Base-by-base conservation (phyloP, 495 filamentous ascomycete genomes). In the Penicillium bialowiezense region DNA sequence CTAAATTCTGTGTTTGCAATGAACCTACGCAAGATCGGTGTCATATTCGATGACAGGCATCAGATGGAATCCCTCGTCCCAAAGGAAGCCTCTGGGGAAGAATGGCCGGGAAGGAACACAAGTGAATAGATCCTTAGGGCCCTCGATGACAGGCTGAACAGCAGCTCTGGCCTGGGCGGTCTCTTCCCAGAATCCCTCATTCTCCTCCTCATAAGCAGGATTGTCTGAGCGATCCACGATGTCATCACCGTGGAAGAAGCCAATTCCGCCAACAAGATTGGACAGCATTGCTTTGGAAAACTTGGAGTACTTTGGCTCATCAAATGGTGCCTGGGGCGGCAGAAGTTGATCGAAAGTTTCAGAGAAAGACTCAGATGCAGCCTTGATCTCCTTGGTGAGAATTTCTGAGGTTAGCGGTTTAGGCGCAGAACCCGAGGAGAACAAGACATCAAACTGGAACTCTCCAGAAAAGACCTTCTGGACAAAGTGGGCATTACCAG, bases 41-140 rank as follows among this genome's bases (percentile, higher is more conserved):
- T 98, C 93, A 82, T 89, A 98, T 55, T 97, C 95, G 17, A 87
- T 78, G 37, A 98, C 81, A 14, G 95, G 95, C 45, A 97, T 77
- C 28, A 97, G 75, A 61, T 98, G 93, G 69, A 97, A 98, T 2
- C 93, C 93, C 61, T 98, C 93, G 64, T 98, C 93, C 93, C 93
- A 98, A 7, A 96, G 75, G 67, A 98, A 98, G 0, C 93, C 93
- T 59, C 93, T 74, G 1, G 93, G 95, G 65, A 98, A 98, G 77
- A 97, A 98, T 2, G 93, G 89, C 13, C 93, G 75, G 19, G 91
- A 97, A 5, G 93, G 93, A 46, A 97, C 88, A 63, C 87, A 90
- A 21, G 91, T 95, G 61, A 91, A 97, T 1, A 98, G 82, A 63
- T 95, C 88, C 48, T 85, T 87, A 4, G 92, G 90, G 0, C 89